Evolutionary conservation across 495 filamentous ascomycete genomes (phyloP).

Genomic region (Delitschia confertaspora): DNA sequence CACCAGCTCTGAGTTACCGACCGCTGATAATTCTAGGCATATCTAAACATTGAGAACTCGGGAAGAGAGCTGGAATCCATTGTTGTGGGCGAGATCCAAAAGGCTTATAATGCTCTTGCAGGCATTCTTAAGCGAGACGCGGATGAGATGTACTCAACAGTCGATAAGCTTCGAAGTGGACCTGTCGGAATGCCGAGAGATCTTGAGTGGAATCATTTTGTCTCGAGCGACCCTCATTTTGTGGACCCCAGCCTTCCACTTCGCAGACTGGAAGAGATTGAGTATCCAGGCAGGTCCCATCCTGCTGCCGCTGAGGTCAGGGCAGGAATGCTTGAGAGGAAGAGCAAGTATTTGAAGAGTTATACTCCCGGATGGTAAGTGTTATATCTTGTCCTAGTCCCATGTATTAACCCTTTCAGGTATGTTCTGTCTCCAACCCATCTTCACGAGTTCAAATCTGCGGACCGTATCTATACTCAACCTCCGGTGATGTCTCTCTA

Average conservation of each 20-base stretch:
- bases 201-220: conserved; percentile 78
- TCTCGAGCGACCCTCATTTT: conserved; percentile 74
- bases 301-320: conserved; percentile 78
- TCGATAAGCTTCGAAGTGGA: conserved; percentile 73
- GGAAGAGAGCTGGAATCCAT: conserved; percentile 92
- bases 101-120: conserved; percentile 87
- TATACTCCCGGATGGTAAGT: conserved; percentile 92
- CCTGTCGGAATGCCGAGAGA: conserved; percentile 87
- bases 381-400: conserved; percentile 24
- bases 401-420: conserved; percentile 42
- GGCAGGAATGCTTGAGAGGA: conserved; percentile 85
- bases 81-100: conserved; percentile 93
- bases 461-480: conserved; percentile 59
- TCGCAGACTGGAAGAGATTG: conserved; percentile 70
- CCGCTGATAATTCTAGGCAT: conserved; percentile 52
- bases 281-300: conserved; percentile 89
- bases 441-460: conserved; percentile 95
- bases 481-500: conserved; percentile 92
- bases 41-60: conserved; percentile 87
- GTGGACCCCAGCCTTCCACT: conserved; percentile 77
- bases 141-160: conserved; percentile 65
- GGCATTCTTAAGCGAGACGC: conserved; percentile 82
- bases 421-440: conserved; percentile 95
- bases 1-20: conserved; percentile 13
- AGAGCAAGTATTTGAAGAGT: conserved; percentile 98